Base-by-base conservation (phyloP, 129 eudicot species). In the Silybum marianum region DNA sequence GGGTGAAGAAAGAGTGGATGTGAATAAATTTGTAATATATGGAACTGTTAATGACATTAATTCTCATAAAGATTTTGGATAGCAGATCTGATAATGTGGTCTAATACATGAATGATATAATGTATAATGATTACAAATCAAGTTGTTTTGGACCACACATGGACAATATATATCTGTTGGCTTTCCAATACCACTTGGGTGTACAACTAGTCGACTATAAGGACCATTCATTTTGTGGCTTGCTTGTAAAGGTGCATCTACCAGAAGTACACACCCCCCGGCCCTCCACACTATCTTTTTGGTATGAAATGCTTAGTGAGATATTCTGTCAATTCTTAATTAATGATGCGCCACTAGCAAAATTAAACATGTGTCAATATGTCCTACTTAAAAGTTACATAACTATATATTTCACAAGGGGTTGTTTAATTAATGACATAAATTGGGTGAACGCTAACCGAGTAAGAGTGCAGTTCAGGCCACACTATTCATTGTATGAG, bases 221-320 rank as follows among this genome's bases (percentile, higher is more conserved):
- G 81, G 74, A 60, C 86, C 86, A 83, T 77, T 83, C 82, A 72
- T 77, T 83, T 77, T 58, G 74, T 58, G 74, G 78, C 42, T 83
- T 77, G 82, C 82, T 83, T 83, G 86, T 83, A 83, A 77, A 83
- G 85, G 69, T 76, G 77, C 85, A 48, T 71, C 77, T 76, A 75
- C 72, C 72, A 76, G 9, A 51, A 48, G 54, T 81, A 82, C 75
- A 3, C 4, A 69, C 9, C 68, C 69, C 30, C 30, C 30, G 30
- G 30, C 30, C 30, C 12, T 81, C 22, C 23, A 44, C 69, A 76
- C 39, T 70, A 70, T 83, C 86, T 46, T 76, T 48, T 67, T 68
- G 13, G 34, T 65, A 63, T 78, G 82, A 24, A 39, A 44, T 76
- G 54, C 39, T 34, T 46, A 66, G 77, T 32, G 76, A n/a, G 42